Evolutionary conservation across 1,284 basidiomycete genomes (phyloP).

Genomic region (Trichosporon sp.): DNA sequence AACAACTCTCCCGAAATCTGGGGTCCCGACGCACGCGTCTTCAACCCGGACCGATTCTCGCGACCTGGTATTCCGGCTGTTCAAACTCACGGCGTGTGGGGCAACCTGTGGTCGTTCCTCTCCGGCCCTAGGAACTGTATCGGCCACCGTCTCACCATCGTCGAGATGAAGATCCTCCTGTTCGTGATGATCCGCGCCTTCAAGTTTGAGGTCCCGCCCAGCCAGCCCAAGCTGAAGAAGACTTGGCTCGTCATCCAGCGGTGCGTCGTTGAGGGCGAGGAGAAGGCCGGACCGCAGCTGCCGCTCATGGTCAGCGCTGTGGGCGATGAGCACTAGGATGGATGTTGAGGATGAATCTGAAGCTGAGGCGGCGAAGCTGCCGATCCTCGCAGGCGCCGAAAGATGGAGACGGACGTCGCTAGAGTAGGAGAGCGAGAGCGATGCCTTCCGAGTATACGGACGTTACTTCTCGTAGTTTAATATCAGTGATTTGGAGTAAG

Average conservation of each 20-base stretch:
- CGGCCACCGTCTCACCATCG: background rate
- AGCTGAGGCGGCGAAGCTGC: background rate
- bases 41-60: slow-evolving; percentile 1
- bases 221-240: slow-evolving; percentile 21
- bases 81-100: slow-evolving; percentile 41
- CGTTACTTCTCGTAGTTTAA: no score
- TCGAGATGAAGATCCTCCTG: slow-evolving; percentile 39
- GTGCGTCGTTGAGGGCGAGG: slow-evolving; percentile 38
- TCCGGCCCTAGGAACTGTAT: background rate
- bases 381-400: no score
- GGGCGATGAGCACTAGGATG: background rate
- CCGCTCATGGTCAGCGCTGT: slow-evolving; percentile 24
- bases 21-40: background rate
- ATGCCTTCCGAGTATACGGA: no score
- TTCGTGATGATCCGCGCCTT: slow-evolving; percentile 58
- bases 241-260: slow-evolving; percentile 37
- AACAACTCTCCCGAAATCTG: background rate
- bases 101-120: background rate
- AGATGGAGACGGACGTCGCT: no score
- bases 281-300: slow-evolving; percentile 44
- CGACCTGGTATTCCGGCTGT: slow-evolving; percentile 27
- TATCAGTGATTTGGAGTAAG: no score
- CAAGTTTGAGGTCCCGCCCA: slow-evolving; percentile 53
- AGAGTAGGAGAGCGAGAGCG: no score
- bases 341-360: background rate